These are phyloP conservation scores for Mortierella claussenii DNA, from an alignment of 192 early-diverging fungal species.

Conservation along the genomic window DNA sequence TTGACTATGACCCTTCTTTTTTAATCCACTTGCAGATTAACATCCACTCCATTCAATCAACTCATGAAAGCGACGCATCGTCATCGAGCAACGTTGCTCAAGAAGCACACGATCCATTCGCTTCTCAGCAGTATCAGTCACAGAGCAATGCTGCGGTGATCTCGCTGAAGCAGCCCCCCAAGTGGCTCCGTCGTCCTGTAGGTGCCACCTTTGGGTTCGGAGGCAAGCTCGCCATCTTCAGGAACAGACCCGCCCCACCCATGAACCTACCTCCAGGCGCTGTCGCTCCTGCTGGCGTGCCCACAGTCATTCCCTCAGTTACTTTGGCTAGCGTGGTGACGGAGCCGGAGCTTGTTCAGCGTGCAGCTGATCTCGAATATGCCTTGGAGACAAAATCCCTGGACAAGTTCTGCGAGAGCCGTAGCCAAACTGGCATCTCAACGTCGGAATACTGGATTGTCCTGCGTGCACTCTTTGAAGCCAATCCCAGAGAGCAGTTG, in stretches of 20 bases:
- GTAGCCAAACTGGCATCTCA: slow-evolving; percentile 27
- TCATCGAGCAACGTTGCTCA: slow-evolving; percentile 13
- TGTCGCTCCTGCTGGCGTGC: slow-evolving; percentile 33
- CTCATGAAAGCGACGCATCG: slow-evolving; percentile 48
- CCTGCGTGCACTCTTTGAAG: slow-evolving; percentile 84
- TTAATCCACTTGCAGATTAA: slow-evolving; percentile 64
- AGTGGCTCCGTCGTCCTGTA: slow-evolving; percentile 92
- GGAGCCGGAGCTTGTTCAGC: slow-evolving; percentile 75
- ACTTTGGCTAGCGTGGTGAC: slow-evolving; percentile 73
- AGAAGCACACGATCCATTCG: slow-evolving; percentile 81
- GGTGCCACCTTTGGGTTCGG: slow-evolving; percentile 92
- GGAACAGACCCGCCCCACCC: slow-evolving; percentile 60
- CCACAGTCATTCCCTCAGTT: slow-evolving; percentile 59
- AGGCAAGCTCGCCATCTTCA: slow-evolving; percentile 86
- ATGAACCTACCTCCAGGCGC: slow-evolving; percentile 53
- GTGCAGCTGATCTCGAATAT: slow-evolving; percentile 78
- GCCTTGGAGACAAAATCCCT: slow-evolving; percentile 66
- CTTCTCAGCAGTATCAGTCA: slow-evolving; percentile 53
- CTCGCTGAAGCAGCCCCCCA: slow-evolving; percentile 86
- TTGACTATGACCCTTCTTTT: no score
- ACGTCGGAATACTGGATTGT: slow-evolving; percentile 78
- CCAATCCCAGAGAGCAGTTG: slow-evolving; percentile 81
- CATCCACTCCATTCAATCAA: slow-evolving; percentile 81
- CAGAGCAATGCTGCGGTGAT: slow-evolving; percentile 57
- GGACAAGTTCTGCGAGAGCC: slow-evolving; percentile 55